phyloP scores from a whole-genome alignment of 202 grass and related monocot species.

The Brachypodium distachyon region DNA sequence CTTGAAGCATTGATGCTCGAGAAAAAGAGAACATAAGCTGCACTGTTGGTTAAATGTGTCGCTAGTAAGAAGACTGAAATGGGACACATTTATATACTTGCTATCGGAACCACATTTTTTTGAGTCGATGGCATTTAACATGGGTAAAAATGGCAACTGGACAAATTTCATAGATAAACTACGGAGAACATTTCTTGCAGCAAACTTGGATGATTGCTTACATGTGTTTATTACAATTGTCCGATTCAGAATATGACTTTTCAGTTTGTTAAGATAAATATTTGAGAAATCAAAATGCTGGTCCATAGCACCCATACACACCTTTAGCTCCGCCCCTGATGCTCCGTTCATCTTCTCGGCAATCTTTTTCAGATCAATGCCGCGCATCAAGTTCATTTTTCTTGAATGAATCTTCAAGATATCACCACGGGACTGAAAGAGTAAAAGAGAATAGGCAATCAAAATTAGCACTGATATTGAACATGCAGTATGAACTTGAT shows the following conservation, averaged over 20 bases:
- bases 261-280: neutral
- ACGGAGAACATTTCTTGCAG: neutral
- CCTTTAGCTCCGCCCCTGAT: constrained; percentile 80
- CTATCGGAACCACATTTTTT: neutral
- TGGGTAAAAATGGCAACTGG: neutral
- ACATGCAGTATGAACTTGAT: neutral
- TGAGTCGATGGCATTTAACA: neutral
- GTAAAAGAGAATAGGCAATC: neutral
- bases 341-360: constrained; percentile 63
- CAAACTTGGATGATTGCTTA: neutral
- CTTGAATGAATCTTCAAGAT: constrained; percentile 87
- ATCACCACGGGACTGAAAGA: constrained; percentile 52
- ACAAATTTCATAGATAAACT: neutral
- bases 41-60: neutral
- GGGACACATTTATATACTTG: neutral
- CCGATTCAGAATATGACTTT: neutral
- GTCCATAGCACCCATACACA: neutral
- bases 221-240: neutral
- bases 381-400: constrained; percentile 78
- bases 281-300: neutral
- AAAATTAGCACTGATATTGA: neutral
- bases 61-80: neutral
- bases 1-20: neutral
- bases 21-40: neutral
- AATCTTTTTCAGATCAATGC: constrained; percentile 70